Conservation (phyloP, 2,329 filamentous ascomycete species). For the Talaromyces sp. region DNA sequence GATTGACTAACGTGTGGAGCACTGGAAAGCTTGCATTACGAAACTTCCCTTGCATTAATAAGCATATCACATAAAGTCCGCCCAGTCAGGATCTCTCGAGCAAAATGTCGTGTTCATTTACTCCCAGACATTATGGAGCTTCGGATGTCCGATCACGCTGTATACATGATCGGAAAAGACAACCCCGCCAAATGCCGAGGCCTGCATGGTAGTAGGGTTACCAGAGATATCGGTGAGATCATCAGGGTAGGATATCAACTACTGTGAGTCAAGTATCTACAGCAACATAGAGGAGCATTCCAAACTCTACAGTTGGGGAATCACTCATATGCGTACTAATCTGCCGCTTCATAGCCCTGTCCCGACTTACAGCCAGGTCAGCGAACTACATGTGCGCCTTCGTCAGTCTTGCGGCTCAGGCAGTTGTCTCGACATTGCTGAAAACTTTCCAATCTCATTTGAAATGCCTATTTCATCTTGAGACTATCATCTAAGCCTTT, state of each 20-base stretch:
- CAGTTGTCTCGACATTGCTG: background rate
- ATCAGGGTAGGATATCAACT: too few relatives aligned
- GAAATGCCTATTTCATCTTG: background rate
- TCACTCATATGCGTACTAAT: too few relatives aligned
- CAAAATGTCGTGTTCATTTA: background rate
- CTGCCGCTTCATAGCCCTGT: too few relatives aligned
- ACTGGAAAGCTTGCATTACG: background rate
- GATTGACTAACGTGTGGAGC: background rate
- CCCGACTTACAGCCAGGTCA: too few relatives aligned
- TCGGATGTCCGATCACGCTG: background rate
- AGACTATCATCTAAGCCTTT: background rate
- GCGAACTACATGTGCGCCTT: background rate
- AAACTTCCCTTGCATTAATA: background rate
- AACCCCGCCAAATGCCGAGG: background rate
- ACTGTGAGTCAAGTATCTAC: too few relatives aligned
- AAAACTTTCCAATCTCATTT: background rate
- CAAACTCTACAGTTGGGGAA: background rate
- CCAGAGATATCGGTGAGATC: background rate
- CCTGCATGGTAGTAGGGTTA: background rate
- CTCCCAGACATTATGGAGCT: background rate
- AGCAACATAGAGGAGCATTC: background rate
- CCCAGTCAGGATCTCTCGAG: background rate
- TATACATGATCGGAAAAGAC: background rate
- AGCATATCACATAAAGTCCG: background rate
- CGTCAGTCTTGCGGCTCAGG: background rate